Evolutionary conservation across 2,329 filamentous ascomycete genomes (phyloP).

Genomic region (Phoma herbarum): DNA sequence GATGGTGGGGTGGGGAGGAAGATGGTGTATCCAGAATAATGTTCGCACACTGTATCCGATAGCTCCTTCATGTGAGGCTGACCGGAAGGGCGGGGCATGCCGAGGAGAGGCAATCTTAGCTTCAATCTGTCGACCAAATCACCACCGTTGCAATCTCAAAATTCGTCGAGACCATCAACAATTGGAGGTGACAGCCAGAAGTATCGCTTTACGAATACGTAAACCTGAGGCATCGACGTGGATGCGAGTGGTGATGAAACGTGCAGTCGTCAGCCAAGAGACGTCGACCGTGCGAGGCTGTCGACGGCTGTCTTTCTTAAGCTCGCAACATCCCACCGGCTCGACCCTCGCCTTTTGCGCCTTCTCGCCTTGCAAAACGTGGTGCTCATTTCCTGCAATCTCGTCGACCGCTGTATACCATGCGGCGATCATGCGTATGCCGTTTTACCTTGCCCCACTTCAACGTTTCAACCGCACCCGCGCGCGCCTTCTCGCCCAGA

Average conservation of each 20-base stretch:
- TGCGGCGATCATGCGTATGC: slow-evolving; percentile 31
- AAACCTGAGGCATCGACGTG: slow-evolving; percentile 13
- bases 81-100: slow-evolving; percentile 8
- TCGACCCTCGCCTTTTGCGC: not conserved
- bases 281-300: slow-evolving; percentile 9
- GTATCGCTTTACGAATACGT: not conserved
- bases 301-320: slow-evolving; percentile 16
- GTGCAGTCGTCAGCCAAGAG: slow-evolving; percentile 17
- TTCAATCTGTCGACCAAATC: slow-evolving; percentile 12
- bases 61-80: slow-evolving; percentile 12
- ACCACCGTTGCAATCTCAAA: not conserved
- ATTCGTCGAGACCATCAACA: not conserved
- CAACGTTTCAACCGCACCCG: slow-evolving; percentile 28
- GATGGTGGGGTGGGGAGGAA: slow-evolving; percentile 58
- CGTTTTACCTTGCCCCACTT: slow-evolving; percentile 35
- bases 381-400: slow-evolving; percentile 20
- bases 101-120: slow-evolving; percentile 16
- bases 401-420: slow-evolving; percentile 17
- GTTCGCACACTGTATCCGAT: slow-evolving; percentile 6
- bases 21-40: slow-evolving; percentile 54
- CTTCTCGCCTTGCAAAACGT: not conserved
- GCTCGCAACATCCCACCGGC: slow-evolving; percentile 6
- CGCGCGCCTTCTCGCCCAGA: slow-evolving; percentile 16
- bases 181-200: not conserved
- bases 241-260: slow-evolving; percentile 18